Evolutionary conservation across 2,329 filamentous ascomycete species (phyloP), one percentile per base, ranked within the genome.

Genomic region (Trichoderma semiorbis): DNA sequence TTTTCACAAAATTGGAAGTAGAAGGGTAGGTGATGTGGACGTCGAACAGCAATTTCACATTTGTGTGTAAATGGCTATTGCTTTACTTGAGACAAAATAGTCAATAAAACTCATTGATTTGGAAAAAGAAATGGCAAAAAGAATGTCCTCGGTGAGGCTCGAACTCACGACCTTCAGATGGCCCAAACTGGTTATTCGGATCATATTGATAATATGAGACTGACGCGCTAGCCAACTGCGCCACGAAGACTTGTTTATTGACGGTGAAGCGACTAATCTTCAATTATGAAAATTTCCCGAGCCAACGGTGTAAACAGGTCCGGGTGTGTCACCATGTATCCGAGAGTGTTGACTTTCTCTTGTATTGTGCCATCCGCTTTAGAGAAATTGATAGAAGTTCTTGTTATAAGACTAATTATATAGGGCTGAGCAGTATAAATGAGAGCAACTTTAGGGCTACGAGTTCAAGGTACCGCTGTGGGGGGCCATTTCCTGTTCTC

Each of bases 91-190:
- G 43, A 21, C 21, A 24, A 34, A 34, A 10, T 21, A 34, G 34
- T 24, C 5, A 36, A 62, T 10, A 69, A 10, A 14, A 11, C 5
- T 7, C 14, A 16, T 26, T 32, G 32, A 16, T 8, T 18, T 26
- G 24, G 18, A 26, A 53, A 58, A 58, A 43, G 11, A 24, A 24
- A 24, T 24, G 21, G 5, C 24, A 74, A 74, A 73, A 72, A 60
- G 34, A 14, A 28, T 82, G 82, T 83, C 81, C 82, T 82, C 78
- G 79, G 81, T 79, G 81, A 85, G 83, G 77, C 78, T 84, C 80
- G 86, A 87, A 81, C 85, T 86, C 83, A 80, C 81, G 83, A 83
- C 82, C 83, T 84, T 83, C 83, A 83, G 77, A 78, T 78, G 36
- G 70, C 77, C 74, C 75, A 76, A 74, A 61, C 64, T 72, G 57